Base-by-base conservation (phyloP, 345 rosid species). In the Eucalyptus pumila region DNA sequence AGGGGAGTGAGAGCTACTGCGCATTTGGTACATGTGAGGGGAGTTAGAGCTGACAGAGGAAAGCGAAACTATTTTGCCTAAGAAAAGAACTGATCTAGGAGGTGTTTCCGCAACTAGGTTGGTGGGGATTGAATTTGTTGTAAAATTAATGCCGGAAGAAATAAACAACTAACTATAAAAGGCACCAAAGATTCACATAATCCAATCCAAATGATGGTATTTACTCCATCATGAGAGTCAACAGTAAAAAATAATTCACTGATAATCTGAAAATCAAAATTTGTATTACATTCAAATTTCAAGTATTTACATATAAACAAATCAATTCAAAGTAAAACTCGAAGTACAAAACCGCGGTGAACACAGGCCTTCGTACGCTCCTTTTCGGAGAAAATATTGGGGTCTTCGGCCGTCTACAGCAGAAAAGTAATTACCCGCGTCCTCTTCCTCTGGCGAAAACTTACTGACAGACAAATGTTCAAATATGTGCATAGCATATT, bases 141-240 rank as follows among this genome's bases (percentile, higher is more conserved):
- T 26, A 26, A 10, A 60, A 60, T 60, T 60, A 58, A 58, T 6
- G n/a, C 3, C 2, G 1, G n/a, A 58, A 26, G 58, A 58, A 60
- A 60, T 27, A 60, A 60, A 60, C 15, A 3, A 27, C 4, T 0
- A 60, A 27, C 1, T 6, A 60, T 12, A 60, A 27, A 27, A 26
- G 1, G 2, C 15, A 60, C 15, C 14, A 3, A 27, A 60, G 11
- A 5, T 6, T 26, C 13, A 26, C 3, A 4, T 10, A 5, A 24
- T 58, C 30, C 65, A 26, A 24, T 26, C 7, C 3, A 11, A 58
- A 6, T 11, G 3, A 26, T 11, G n/a, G 7, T 58, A 26, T 27
- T 27, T 6, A 60, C 1, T 27, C 32, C 7, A 27, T 0, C 2
- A 60, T 0, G 2, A 60, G 8, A 60, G 8, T 12, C 4, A 6